phyloP scores from a whole-genome alignment of 208 protist genomes.

The Angomonas deanei region DNA sequence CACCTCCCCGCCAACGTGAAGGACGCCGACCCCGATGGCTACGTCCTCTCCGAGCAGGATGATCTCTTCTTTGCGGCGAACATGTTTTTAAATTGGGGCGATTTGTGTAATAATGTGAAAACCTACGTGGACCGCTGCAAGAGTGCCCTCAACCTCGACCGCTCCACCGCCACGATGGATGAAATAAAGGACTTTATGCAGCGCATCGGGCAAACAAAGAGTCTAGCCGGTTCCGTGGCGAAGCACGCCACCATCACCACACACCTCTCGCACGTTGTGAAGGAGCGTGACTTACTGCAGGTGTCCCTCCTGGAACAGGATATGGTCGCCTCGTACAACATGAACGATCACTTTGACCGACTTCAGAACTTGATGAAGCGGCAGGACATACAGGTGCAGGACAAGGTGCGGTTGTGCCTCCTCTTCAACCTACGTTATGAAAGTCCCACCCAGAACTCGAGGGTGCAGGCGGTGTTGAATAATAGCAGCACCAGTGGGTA shows the following conservation, averaged over 20 bases:
- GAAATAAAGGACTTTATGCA: constrained; percentile 87
- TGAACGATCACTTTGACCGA: constrained; percentile 59
- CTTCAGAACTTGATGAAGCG: constrained; percentile 48
- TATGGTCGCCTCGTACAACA: constrained; percentile 64
- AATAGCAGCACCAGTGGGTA: constrained; percentile 16
- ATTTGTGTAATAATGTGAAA: constrained; percentile 94
- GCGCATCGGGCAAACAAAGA: constrained; percentile 75
- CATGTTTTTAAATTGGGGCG: constrained; percentile 97
- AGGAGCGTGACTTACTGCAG: constrained; percentile 79
- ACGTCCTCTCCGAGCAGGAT: constrained; percentile 85
- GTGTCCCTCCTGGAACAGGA: constrained; percentile 96
- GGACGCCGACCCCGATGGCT: constrained; percentile 51
- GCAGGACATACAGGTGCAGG: constrained; percentile 20
- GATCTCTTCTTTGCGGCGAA: constrained; percentile 95
- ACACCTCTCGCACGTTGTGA: constrained; percentile 77
- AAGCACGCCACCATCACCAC: constrained; percentile 82
- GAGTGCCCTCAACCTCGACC: constrained; percentile 65
- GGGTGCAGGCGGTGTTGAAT: constrained; percentile 4
- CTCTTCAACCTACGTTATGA: constrained; percentile 85
- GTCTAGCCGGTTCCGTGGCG: constrained; percentile 66
- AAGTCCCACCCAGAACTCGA: constrained; percentile 16
- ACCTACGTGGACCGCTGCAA: constrained; percentile 93
- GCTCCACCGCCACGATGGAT: constrained; percentile 78
- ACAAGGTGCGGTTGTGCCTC: constrained; percentile 72
- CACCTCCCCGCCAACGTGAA: constrained; percentile 39